Evolutionary conservation across 306 rosid genomes (phyloP), one percentile per base, ranked within the genome.

Genomic region (Quercus berberidifolia): DNA sequence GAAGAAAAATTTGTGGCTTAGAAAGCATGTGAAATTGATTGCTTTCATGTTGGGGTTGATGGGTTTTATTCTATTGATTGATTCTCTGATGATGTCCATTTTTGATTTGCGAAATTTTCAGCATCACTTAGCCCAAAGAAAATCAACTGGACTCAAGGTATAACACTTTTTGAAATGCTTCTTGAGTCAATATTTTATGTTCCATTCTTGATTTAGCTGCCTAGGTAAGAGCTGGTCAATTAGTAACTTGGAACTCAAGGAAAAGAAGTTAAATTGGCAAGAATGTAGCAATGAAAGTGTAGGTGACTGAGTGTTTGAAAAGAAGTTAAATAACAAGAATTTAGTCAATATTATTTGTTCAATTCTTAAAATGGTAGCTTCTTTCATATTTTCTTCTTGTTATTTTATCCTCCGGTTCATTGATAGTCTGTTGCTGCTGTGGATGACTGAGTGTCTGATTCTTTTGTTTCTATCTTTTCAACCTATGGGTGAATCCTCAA

Each of bases 1-100:
- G 67, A 94, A 86, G 82, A 88, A 80, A 79, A 78, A 82, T 65
- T 46, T 84, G 79, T 88, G 91, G 91, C 85, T 90, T 46, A 86
- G 88, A 73, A 94, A 90, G 74, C 86, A 94, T 74, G 70, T 90
- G 63, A 91, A 82, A 68, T 80, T 91, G 25, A 84, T 92, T 78
- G 83, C 69, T 76, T 71, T 88, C 77, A 81, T 90, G 86, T 78
- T 91, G 78, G 87, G 81, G 38, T 85, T 94, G 80, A 85, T 94
- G 87, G 86, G 80, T 73, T 87, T 88, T 70, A 83, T 94, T 75
- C 86, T 91, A 83, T 82, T 91, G 76, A 87, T 94, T 79, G 99
- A 91, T 86, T 91, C 93, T 76, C 80, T 91, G 15, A 55, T 91
- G 85, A 86, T 94, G 15, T 90, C 91, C 3, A 65, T 87, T 83